A percentile compares a stretch with the other conserved stretches of the same genome.
phyloP scores from a whole-genome alignment of 495 filamentous ascomycete genomes.

The Penicillium subrubescens region DNA sequence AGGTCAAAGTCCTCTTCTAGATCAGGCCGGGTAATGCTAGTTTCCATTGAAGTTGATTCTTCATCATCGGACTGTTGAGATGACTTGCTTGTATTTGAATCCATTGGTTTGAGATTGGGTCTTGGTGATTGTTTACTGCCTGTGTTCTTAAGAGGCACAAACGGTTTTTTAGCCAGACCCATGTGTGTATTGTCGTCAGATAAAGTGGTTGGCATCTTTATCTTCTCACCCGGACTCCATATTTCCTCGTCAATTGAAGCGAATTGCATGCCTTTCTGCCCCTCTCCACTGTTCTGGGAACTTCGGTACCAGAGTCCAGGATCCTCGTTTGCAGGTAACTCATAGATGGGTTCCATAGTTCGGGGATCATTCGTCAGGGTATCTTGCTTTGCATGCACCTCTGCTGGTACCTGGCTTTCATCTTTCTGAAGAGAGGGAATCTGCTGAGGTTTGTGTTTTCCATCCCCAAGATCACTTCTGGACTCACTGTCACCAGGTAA shows the following conservation, averaged over 20 bases:
- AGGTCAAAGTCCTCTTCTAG: neutral
- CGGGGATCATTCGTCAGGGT: neutral
- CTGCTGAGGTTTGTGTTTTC: neutral
- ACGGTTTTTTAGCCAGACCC: no score
- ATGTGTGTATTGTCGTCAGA: neutral
- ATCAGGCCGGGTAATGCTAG: neutral
- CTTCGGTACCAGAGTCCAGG: neutral
- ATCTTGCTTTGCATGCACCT: neutral
- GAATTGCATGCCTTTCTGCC: neutral
- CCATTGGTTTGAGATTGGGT: no score
- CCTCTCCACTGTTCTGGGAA: neutral
- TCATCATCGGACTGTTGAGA: neutral
- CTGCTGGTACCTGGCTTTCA: neutral
- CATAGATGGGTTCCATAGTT: neutral
- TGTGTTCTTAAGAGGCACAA: no score
- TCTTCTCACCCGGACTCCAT: neutral
- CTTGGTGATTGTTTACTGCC: no score
- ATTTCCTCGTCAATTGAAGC: neutral
- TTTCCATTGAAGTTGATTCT: neutral
- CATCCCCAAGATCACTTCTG: neutral
- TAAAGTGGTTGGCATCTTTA: neutral
- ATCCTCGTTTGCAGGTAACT: neutral
- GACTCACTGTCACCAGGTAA: neutral
- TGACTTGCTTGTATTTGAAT: neutral
- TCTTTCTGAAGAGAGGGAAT: neutral